Conservation (phyloP, 345 rosid genomes). For the Angophora floribunda region DNA sequence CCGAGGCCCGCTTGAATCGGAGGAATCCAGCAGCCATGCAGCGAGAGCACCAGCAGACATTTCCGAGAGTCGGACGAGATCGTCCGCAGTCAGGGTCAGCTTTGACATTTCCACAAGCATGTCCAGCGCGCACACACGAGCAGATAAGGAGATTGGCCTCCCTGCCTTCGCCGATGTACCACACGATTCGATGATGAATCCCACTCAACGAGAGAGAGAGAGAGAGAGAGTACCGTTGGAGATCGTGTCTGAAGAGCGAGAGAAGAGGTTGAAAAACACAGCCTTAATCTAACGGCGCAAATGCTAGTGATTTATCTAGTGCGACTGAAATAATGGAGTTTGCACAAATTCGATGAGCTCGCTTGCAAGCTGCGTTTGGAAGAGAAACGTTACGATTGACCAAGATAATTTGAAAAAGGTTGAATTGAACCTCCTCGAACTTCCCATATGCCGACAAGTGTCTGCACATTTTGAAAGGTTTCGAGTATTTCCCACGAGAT, state of each 20-base stretch:
- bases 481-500: background rate
- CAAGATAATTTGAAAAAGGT: too few species aligned
- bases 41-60: too few species aligned
- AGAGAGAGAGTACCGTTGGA: background rate
- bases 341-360: background rate
- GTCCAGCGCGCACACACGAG: background rate
- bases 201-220: too few species aligned
- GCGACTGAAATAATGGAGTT: accelerated
- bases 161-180: background rate
- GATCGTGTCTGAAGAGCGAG: background rate
- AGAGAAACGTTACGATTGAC: too few species aligned
- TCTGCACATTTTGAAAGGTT: background rate
- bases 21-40: too few species aligned
- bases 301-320: background rate
- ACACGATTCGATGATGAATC: background rate
- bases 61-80: too few species aligned
- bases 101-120: background rate
- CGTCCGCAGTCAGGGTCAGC: too few species aligned
- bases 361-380: too few species aligned
- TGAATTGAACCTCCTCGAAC: too few species aligned
- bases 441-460: too few species aligned
- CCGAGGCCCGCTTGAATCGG: too few species aligned
- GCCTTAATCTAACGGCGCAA: background rate
- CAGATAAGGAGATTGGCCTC: background rate
- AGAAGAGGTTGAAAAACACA: background rate